Evolutionary conservation across 257 asterid genomes (phyloP).

Genomic region (Solanum chmielewskii): DNA sequence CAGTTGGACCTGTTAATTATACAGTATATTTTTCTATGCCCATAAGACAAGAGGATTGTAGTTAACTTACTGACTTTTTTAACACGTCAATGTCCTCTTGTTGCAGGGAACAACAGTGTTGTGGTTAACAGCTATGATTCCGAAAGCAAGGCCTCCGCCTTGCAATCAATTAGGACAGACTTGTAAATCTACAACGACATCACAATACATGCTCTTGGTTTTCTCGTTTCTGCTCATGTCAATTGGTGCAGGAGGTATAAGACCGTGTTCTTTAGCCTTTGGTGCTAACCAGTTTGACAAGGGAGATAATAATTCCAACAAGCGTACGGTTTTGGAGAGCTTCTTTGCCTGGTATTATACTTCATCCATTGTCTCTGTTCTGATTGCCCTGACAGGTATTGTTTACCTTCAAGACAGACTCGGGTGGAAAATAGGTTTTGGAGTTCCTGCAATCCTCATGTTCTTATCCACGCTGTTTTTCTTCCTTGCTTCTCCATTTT

Average conservation of each 20-base stretch:
- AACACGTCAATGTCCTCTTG: neutral
- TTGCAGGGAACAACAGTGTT: constrained; percentile 39
- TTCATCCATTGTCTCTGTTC: constrained; percentile 26
- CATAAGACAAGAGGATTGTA: neutral
- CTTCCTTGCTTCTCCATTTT: constrained; percentile 35
- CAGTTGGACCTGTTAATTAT: neutral
- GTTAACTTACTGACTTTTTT: neutral
- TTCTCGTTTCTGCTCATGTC: constrained; percentile 45
- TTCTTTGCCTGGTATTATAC: constrained; percentile 67
- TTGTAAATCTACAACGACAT: constrained; percentile 27
- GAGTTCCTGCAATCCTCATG: constrained; percentile 49
- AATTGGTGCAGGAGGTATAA: constrained; percentile 64
- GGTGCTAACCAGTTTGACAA: constrained; percentile 58
- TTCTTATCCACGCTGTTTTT: constrained; percentile 25
- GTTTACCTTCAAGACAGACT: constrained; percentile 53
- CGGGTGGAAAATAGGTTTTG: constrained; percentile 66
- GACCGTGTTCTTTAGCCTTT: constrained; percentile 57
- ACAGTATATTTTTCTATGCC: neutral
- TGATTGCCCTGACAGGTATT: constrained; percentile 40
- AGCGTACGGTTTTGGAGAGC: constrained; percentile 30
- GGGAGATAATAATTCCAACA: constrained; percentile 10
- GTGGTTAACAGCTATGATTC: constrained; percentile 58
- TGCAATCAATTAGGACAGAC: constrained; percentile 16
- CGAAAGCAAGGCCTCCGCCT: constrained; percentile 35
- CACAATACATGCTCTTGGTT: constrained; percentile 23